These are phyloP conservation scores for Eucalyptus erythrocorys DNA, from an alignment of 345 rosid genomes.

Conservation along the genomic window DNA sequence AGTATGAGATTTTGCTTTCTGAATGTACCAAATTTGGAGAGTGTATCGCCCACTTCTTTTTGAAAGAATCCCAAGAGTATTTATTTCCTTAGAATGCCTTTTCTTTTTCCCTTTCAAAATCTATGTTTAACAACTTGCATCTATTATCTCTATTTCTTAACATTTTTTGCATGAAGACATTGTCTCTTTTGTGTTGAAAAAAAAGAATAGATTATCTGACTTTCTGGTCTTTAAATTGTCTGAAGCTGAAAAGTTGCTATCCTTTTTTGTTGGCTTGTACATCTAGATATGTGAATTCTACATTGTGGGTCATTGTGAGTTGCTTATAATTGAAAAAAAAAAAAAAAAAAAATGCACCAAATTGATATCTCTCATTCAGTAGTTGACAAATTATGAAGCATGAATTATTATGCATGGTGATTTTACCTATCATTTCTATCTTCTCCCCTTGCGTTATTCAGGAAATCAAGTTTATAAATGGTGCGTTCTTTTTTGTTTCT, in stretches of 20 bases:
- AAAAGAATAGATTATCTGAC: not conserved
- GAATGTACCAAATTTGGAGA: not conserved
- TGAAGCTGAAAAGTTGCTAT: not conserved
- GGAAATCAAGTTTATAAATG: not conserved
- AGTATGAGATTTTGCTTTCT: not conserved
- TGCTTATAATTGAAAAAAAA: not conserved
- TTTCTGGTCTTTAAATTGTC: not conserved
- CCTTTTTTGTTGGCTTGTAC: not conserved
- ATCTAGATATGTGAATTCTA: not conserved
- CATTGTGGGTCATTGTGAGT: not conserved
- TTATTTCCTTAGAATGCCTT: not conserved
- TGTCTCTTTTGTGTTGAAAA: not conserved
- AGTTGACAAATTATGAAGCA: not conserved
- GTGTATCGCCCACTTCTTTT: not conserved
- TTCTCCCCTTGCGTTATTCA: not conserved
- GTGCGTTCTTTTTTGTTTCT: not conserved
- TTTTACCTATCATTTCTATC: not conserved
- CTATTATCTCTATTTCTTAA: not conserved
- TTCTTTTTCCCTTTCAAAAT: not conserved
- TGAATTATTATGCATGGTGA: not conserved
- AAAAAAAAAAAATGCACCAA: not conserved
- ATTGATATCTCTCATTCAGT: not conserved
- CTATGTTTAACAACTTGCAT: not conserved
- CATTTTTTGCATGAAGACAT: not conserved
- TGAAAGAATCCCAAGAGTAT: not conserved